Evolutionary conservation across 2,329 filamentous ascomycete species (phyloP), one percentile per base, ranked within the genome.

Genomic region (Colletotrichum noveboracense): DNA sequence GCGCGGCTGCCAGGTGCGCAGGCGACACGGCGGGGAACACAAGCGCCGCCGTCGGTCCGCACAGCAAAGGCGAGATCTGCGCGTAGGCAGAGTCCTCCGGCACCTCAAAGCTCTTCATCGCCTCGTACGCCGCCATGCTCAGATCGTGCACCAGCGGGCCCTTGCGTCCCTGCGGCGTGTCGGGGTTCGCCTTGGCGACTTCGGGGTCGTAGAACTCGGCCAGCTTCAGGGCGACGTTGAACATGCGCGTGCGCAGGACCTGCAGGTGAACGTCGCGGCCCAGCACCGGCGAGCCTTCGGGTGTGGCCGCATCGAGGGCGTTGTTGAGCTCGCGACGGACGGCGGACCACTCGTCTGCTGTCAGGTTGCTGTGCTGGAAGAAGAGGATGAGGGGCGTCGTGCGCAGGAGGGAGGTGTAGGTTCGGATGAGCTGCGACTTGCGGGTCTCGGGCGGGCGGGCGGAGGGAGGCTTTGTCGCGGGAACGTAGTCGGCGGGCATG

Each of bases 231-330:
- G 96, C 96, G 21, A 95, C 92, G 78, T 93, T 93, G 83, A 99
- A 95, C 82, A 99, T 97, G 81, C 95, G 94, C 16, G 95, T 97
- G 82, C 97, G 94, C 71, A 99, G 88, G 30, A 98, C 94, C 83
- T 97, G 94, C 30, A 98, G 83, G 85, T 95, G 93, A 78, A 97
- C 89, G 52, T 88, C 86, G 3, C 90, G 85, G n/a, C 90, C 89
- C 38, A 95, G 82, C 36, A 90, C 84, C 26, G 86, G 83, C 7
- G 86, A 84, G 24, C 84, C 85, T 12, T 78, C 77, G 0, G 86
- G 83, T 5, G 81, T 73, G 13, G 91, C 86, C 21, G 84, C 80
- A 9, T 81, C 80, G 2, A 92, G 79, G 4, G 88, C 86, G 74
- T 86, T 81, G 71, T 83, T 85, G 30, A 88, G 79, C 78, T 88